These are phyloP conservation scores for Mycena filopes DNA, from an alignment of 768 basidiomycete species.

Conservation along the genomic window DNA sequence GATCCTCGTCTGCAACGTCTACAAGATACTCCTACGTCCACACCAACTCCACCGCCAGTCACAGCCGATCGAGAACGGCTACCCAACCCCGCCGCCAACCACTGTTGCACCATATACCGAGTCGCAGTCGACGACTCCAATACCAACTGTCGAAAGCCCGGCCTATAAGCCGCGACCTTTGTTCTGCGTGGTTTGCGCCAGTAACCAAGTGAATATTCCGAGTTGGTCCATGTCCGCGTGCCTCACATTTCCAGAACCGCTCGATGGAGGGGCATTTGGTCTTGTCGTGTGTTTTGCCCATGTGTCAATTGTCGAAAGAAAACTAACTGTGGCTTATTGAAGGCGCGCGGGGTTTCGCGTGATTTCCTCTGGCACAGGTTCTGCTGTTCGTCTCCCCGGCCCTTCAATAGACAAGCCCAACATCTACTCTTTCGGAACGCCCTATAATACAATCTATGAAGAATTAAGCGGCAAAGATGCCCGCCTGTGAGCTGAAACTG, in stretches of 20 bases:
- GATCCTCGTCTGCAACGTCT: conserved; percentile 72
- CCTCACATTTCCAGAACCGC: conserved; percentile 73
- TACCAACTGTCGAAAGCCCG: conserved; percentile 20
- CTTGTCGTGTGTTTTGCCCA: conserved; percentile 70
- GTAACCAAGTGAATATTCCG: conserved; percentile 82
- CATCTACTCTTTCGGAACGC: conserved; percentile 96
- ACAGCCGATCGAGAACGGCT: conserved; percentile 25
- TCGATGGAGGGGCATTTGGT: conserved; percentile 99
- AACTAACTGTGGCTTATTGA: conserved; percentile 33
- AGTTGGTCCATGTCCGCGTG: conserved; percentile 13
- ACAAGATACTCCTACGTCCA: conserved; percentile 51
- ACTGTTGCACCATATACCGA: conserved; percentile 11
- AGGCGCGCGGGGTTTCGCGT: conserved; percentile 94
- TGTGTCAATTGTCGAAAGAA: background rate
- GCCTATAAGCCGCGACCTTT: conserved; percentile 77
- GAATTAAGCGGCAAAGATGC: conserved; percentile 87
- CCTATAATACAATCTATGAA: conserved; percentile 95
- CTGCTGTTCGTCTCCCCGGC: conserved; percentile 95
- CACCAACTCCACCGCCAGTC: conserved; percentile 46
- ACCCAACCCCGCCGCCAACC: conserved; percentile 18
- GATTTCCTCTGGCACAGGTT: conserved; percentile 95
- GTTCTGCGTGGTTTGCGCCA: conserved; percentile 99
- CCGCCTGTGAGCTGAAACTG: conserved; percentile 68
- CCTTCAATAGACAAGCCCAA: conserved; percentile 98
- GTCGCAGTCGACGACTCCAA: conserved; percentile 17